Evolutionary conservation across 345 rosid species (phyloP), one percentile per base, ranked within the genome.

Genomic region (Camelina neglecta): DNA sequence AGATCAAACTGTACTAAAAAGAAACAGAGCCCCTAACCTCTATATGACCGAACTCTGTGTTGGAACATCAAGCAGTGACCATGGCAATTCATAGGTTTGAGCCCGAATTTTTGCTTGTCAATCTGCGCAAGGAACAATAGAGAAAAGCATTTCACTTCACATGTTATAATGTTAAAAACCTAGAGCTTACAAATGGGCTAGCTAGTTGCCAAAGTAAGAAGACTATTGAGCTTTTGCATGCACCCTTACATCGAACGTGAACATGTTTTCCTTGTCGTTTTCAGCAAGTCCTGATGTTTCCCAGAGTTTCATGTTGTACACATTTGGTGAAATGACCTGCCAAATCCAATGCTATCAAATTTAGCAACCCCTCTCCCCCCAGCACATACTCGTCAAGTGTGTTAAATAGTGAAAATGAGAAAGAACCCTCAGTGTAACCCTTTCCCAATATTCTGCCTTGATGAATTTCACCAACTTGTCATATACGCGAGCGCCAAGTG

Each of bases 61-160:
- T 39, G 42, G 42, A 39, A 39, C 42, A 39, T 8, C 12, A 39
- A 2, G 42, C 42, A 10, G 21, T 65, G 56, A 51, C 56, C 13
- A 9, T 24, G 56, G 12, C 55, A 50, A 3, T 50, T 51, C 56
- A 51, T 21, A 44, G 58, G 45, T 33, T 65, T 65, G 1, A 65
- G 18, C 35, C 71, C 71, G 0, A 51, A 67, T 36, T 67, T 60
- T 67, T 67, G 60, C 12, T 67, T 35, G 5, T 67, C 48, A 67
- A 67, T 31, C 71, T 66, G 41, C 36, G 6, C 15, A 42, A 10
- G 12, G 42, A 39, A 39, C 12, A 10, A 39, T 10, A 39, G 12
- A 39, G 12, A 36, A 36, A 36, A 7, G 7, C 8, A 36, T 36
- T 36, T 36, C 39, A 36, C 8, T 36, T 36, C 39, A 36, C 39